Evolutionary conservation across 2,329 filamentous ascomycete species (phyloP), one percentile per base, ranked within the genome.

Genomic region (Alternaria rosae): DNA sequence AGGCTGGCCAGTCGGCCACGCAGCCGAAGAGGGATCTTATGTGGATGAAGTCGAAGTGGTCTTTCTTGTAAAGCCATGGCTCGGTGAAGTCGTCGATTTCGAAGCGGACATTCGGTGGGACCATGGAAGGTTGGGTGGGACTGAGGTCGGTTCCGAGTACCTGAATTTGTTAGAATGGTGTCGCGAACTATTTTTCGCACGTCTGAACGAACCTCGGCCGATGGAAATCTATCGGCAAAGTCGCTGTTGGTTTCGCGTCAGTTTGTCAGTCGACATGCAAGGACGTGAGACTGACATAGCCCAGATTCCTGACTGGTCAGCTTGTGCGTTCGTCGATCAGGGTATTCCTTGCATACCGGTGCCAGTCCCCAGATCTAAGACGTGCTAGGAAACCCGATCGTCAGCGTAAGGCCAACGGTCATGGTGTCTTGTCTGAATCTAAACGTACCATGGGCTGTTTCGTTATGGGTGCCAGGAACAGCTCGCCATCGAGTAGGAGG

Each of bases 301-400:
- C 79, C 79, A 82, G 23, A 80, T 78, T 1, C 80, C 80, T 45
- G 77, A 25, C 38, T 51, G 26, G 64, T 68, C 44, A 68, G 66
- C 57, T 43, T 53, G n/a, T 41, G 51, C 28, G 30, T 32, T 17
- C 13, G 23, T 53, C 35, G 47, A 20, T 42, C 50, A 28, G 20
- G 35, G 28, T 28, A 38, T 35, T 45, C 21, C 26, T 41, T 54
- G 42, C 60, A 43, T 70, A 65, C 70, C 71, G 3, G 70, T 83
- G 13, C 81, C 81, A 11, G 79, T 82, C 6, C 80, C 80, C 9
- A 82, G 62, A 55, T 82, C 81, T 28, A 82, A 66, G 13, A 82
- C 76, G 17, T 74, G 73, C 69, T 72, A 26, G 26, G 25, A 65
- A 35, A 15, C 26, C 20, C 3, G 9, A 26, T 43, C n/a, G 28